Evolutionary conservation across 345 rosid species (phyloP), one percentile per base, ranked within the genome.

Genomic region (Lenwebbia sp.): DNA sequence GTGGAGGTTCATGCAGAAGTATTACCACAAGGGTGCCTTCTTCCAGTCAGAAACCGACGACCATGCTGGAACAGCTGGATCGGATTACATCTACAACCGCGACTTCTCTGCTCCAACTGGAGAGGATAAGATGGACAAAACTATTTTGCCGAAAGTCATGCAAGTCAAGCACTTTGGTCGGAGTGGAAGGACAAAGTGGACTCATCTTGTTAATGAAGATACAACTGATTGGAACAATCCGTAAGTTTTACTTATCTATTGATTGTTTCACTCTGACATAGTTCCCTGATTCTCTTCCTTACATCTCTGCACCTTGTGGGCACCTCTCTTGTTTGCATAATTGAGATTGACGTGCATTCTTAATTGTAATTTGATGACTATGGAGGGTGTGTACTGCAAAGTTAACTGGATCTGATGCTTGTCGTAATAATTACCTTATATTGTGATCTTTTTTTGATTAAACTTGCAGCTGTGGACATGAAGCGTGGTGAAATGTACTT

Each of bases 51-150:
- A 70, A 70, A 13, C 40, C 1, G 81, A 70, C 37, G 83, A 82
- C 33, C 54, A 3, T 47, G 83, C 83, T 47, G 83, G 53, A 44
- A 82, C 83, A 13, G 83, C 83, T 49, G 83, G 83, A 44, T 82
- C 83, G 0, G 83, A 49, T 49, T 23, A 82, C 54, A 82, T 82
- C 10, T 82, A 82, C 54, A 13, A 5, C 37, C 54, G 83, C 19
- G 83, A 82, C 19, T 82, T 82, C 83, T 82, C 83, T 47, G 83
- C 83, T 51, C 83, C 83, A 82, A 82, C 83, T 82, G 83, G 83
- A 0, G 83, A 82, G 37, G 83, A 82, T 82, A 82, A 49, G 28
- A 82, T 82, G 83, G 83, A 82, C 53, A 82, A 82, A 28, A 82
- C 83, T 25, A 82, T 82, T 12, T 82, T 82, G 83, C 83, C 83